Evolutionary conservation across 768 basidiomycete genomes (phyloP).

Genomic region (Leccinum incarnatum): DNA sequence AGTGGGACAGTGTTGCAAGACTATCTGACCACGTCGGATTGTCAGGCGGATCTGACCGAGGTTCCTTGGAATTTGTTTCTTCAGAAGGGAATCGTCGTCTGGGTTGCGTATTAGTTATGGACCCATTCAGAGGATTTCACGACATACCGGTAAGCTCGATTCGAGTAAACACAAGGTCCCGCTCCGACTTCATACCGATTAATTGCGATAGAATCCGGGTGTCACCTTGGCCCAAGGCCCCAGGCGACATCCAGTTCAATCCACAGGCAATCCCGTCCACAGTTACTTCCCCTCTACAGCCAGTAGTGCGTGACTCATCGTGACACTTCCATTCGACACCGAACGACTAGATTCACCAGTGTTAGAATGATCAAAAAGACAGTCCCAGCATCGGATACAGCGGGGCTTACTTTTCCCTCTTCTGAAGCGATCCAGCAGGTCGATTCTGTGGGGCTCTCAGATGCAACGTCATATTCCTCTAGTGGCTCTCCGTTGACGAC

Average conservation of each 20-base stretch:
- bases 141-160: not conserved
- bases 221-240: not conserved
- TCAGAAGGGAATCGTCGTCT: conserved; percentile 23
- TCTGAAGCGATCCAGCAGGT: conserved; percentile 25
- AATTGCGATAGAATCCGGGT: not conserved
- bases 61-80: conserved; percentile 1
- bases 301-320: not conserved
- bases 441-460: conserved; percentile 6
- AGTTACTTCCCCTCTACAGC: not conserved
- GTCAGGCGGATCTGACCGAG: conserved; percentile 18
- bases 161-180: not conserved
- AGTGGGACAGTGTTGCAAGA: not conserved
- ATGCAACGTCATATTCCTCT: conserved; percentile 12
- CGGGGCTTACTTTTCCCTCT: conserved; percentile 16
- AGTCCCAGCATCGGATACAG: too few species aligned
- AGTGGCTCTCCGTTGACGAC: conserved; percentile 13
- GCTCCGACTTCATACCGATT: not conserved
- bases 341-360: conserved; percentile 7
- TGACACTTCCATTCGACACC: conserved; percentile 13
- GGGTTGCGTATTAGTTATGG: not conserved
- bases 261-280: conserved; percentile 11
- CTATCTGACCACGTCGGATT: conserved; percentile 1
- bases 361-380: not conserved
- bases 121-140: not conserved
- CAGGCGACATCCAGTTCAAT: not conserved